Base-by-base conservation (phyloP, 2,329 filamentous ascomycete species). In the Cordyceps cicadae region DNA sequence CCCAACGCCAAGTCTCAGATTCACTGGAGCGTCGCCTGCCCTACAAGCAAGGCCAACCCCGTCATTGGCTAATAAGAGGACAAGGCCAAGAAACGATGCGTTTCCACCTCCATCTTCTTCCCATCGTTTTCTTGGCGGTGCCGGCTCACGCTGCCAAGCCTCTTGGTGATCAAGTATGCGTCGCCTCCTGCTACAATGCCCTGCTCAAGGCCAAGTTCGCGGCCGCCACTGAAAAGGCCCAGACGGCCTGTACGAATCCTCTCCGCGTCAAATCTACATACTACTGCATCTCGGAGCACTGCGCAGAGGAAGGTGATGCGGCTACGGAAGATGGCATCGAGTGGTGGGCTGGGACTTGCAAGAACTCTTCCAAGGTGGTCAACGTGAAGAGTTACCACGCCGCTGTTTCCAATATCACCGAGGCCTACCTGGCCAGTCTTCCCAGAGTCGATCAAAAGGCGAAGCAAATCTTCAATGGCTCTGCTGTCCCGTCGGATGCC, bases 171-270 rank as follows among this genome's bases (percentile, higher is more conserved):
- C 32, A 66, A 41, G 62, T 65, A n/a, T 66, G 65, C 60, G 62
- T 62, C 24, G 65, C 62, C 14, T 60, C 65, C 3, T 66, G 65
- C 41, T 66, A 66, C 61, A 63, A 65, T 54, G 52, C 64, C n/a
- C 56, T 66, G 11, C 48, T 59, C 57, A 63, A 65, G 57, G 24
- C 57, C 37, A 64, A 62, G 14, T 66, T 59, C 51, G 53, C 57
- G 14, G 64, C 56, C 3, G 49, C 61, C 19, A 60, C 59, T 29
- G 54, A 50, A 21, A 63, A 62, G 14, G 64, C 57, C 2, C 56
- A 66, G 60, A 56, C 54, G 5, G 63, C 62, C 15, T 66, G 65
- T 32, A 62, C 62, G 34, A 64, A 66, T 39, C 62, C 63, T 9
- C 55, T 65, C 17, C 62, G 63, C 11, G 61, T 66, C 11, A 50